Evolutionary conservation across 1,139 yeast species (phyloP).

Genomic region (Taiozyma sp.): DNA sequence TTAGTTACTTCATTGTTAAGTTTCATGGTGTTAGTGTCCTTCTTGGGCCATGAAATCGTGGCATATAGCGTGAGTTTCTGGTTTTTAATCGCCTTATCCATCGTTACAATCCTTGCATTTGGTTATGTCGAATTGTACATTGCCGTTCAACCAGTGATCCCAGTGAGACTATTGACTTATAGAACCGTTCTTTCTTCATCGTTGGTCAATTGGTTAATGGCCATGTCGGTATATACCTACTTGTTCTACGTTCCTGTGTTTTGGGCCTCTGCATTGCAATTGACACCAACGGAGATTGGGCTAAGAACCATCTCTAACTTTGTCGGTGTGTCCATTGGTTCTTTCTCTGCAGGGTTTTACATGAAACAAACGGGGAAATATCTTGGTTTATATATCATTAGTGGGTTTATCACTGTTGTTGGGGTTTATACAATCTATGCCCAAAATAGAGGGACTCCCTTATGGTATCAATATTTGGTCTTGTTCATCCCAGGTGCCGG

Average conservation of each 20-base stretch:
- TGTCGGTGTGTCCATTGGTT: conserved; percentile 58
- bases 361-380: conserved; percentile 66
- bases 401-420: conserved; percentile 37
- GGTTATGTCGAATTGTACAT: conserved; percentile 47
- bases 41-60: conserved; percentile 53
- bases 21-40: conserved; percentile 57
- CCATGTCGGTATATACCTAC: conserved; percentile 45
- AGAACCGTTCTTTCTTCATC: conserved; percentile 59
- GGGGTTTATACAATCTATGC: conserved; percentile 36
- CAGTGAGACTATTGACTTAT: conserved; percentile 42
- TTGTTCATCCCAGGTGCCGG: conserved; percentile 47
- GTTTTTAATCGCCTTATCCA: conserved; percentile 22
- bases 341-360: conserved; percentile 57
- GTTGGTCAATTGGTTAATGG: conserved; percentile 59
- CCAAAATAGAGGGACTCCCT: conserved; percentile 14
- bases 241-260: conserved; percentile 60
- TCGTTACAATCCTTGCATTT: conserved; percentile 27
- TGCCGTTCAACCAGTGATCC: conserved; percentile 63
- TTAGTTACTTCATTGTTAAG: conserved; percentile 50
- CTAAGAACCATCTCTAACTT: conserved; percentile 56
- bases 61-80: conserved; percentile 34
- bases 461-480: conserved; percentile 19
- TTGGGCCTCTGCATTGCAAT: conserved; percentile 48
- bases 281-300: conserved; percentile 56
- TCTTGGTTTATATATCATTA: conserved; percentile 38